Evolutionary conservation across 2,329 filamentous ascomycete species (phyloP).

Genomic region (Aspergillus pseudoglaucus): DNA sequence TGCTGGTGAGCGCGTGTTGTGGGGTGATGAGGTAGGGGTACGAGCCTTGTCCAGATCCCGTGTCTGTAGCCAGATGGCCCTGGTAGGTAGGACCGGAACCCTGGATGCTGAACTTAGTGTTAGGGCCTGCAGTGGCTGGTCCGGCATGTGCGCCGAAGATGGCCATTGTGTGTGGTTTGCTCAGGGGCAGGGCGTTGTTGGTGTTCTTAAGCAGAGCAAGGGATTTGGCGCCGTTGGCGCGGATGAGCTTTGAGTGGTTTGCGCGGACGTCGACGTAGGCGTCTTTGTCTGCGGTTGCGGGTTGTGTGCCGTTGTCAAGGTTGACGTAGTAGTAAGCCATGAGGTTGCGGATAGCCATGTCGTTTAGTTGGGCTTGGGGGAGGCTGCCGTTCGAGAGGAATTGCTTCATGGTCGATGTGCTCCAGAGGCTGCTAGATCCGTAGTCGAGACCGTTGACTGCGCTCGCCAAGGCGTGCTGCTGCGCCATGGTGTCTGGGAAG

Average conservation of each 20-base stretch:
- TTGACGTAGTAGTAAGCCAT: constrained; percentile 41
- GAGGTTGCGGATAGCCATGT: constrained; percentile 43
- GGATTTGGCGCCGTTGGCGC: constrained; percentile 67
- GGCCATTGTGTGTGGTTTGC: constrained; percentile 38
- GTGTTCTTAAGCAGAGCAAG: constrained; percentile 61
- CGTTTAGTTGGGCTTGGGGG: constrained; percentile 35
- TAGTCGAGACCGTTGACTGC: constrained; percentile 41
- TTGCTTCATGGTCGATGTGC: constrained; percentile 31
- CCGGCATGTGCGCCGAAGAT: constrained; percentile 47
- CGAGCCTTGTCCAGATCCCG: constrained; percentile 12
- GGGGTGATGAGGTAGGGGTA: constrained; percentile 13
- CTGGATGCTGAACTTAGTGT: constrained; percentile 19
- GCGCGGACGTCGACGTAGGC: constrained; percentile 55
- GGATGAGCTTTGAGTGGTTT: constrained; percentile 63
- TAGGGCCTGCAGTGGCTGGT: constrained; percentile 8
- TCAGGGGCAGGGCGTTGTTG: constrained; percentile 44
- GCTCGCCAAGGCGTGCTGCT: constrained; percentile 25
- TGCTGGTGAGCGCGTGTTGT: constrained; percentile 7
- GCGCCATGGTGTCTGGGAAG: constrained; percentile 6
- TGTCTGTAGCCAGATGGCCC: constrained; percentile 11
- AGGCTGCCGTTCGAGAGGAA: constrained; percentile 35
- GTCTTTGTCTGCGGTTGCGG: constrained; percentile 6
- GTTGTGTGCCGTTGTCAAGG: constrained; percentile 36
- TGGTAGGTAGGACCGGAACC: constrained; percentile 7
- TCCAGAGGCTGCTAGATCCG: constrained; percentile 20